Percentiles rank a stretch among this genome's conserved stretches.
phyloP scores from a whole-genome alignment of 2,329 filamentous ascomycete genomes.

The Stagonosporopsis vannaccii region DNA sequence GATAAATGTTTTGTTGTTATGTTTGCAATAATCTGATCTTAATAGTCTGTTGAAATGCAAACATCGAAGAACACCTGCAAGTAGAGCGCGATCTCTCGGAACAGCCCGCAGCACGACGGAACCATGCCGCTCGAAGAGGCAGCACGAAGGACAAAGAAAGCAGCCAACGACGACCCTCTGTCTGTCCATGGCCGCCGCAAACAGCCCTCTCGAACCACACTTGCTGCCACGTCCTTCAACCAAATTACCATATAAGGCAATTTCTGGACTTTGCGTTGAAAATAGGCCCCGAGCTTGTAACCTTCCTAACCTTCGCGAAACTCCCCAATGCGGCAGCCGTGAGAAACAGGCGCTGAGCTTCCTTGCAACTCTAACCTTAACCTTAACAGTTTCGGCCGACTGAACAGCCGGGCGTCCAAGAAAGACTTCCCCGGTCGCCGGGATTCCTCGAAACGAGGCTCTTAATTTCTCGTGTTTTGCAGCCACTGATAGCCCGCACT shows the following conservation, averaged over 20 bases:
- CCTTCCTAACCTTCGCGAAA: conserved; percentile 1
- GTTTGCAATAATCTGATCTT: too few relatives aligned
- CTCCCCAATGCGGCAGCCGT: conserved; percentile 8
- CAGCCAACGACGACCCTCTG: conserved; percentile 1
- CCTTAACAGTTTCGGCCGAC: neutral
- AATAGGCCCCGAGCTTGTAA: conserved; percentile 15
- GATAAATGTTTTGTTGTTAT: too few relatives aligned
- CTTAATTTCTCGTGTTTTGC: neutral
- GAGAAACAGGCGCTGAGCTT: conserved; percentile 12
- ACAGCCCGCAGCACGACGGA: neutral
- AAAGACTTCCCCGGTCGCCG: neutral
- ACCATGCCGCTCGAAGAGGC: neutral
- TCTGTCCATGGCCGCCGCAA: conserved; percentile 8
- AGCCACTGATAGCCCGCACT: neutral
- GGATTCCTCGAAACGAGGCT: neutral
- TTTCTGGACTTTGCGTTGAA: conserved; percentile 3
- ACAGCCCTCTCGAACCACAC: neutral
- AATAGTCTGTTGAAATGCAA: neutral
- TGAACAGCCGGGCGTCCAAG: neutral
- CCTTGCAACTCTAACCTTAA: conserved; percentile 11
- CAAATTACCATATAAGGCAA: conserved; percentile 7
- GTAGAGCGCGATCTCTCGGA: too few relatives aligned
- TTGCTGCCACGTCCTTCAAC: neutral
- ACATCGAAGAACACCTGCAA: too few relatives aligned
- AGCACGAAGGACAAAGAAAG: conserved; percentile 9